A percentile compares a stretch with the other conserved stretches of the same genome.
Evolutionary conservation across 163 green algal species (phyloP).

Genomic region (Chlorella variabilis): DNA sequence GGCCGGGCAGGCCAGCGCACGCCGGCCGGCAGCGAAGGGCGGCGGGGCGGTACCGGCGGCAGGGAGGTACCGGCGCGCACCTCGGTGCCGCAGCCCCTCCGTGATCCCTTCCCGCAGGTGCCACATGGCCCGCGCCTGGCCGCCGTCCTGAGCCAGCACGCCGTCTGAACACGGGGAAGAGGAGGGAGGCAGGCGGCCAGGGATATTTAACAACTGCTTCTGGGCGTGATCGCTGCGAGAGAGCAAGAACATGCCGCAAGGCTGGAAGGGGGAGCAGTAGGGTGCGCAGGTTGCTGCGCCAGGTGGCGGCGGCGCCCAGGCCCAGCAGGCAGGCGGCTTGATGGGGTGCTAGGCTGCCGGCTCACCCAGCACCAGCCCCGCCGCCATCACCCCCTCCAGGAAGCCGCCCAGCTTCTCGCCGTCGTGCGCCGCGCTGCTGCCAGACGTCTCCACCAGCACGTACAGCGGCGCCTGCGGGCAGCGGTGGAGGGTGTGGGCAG

Average conservation of each 20-base stretch:
- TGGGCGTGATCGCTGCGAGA: too few species aligned
- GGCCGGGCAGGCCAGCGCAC: too few species aligned
- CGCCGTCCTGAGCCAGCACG: slow-evolving; percentile 65
- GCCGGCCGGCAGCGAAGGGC: too few species aligned
- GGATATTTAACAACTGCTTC: too few species aligned
- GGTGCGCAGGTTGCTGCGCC: too few species aligned
- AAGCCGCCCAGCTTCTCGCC: slow-evolving; percentile 87
- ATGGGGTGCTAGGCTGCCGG: too few species aligned
- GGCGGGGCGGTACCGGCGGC: too few species aligned
- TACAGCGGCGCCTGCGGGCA: slow-evolving; percentile 84
- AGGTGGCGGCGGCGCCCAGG: too few species aligned
- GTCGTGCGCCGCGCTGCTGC: slow-evolving; percentile 85
- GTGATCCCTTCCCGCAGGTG: slow-evolving; percentile 85
- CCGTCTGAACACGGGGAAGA: neutral
- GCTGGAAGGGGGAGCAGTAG: too few species aligned
- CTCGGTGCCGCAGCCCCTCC: slow-evolving; percentile 76
- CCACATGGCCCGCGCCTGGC: slow-evolving; percentile 82
- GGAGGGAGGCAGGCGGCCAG: neutral
- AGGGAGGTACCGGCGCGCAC: slow-evolving; percentile 35
- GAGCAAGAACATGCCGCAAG: too few species aligned
- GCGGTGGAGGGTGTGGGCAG: neutral
- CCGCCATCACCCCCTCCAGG: slow-evolving; percentile 65
- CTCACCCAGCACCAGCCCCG: slow-evolving; percentile 29
- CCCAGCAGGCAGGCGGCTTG: too few species aligned
- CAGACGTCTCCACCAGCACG: slow-evolving; percentile 92